Evolutionary conservation across 2,329 filamentous ascomycete species (phyloP), one percentile per base, ranked within the genome.

Genomic region (Botrytis sinoallii): DNA sequence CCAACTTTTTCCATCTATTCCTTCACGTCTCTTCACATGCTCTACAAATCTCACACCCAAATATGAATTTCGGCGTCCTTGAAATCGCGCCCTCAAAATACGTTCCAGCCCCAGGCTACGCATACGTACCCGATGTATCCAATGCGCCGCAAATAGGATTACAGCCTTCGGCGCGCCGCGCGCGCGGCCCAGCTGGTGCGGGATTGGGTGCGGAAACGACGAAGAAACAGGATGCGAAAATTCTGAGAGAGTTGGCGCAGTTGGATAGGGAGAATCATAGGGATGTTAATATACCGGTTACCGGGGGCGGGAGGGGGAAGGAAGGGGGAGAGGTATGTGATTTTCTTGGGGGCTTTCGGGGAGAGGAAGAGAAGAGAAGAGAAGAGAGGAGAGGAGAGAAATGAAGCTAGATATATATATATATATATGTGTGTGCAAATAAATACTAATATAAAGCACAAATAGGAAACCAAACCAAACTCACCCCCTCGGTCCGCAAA

Each of bases 81-180:
- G 92, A 97, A 78, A 85, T 98, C 73, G 92, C 93, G 52, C 90
- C 89, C 80, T 85, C 90, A 42, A 90, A 89, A 75, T 90, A 90
- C 25, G 88, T 89, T 63, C 85, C 88, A 63, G 92, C 93, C 1
- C 94, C 95, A 1, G 95, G 95, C 79, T 98, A 94, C 92, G 94
- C 94, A 20, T 97, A 97, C 81, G 93, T 98, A 1, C 91, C 94
- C 44, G 93, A 97, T 80, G 22, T 66, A 12, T 90, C 88, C 25
- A 81, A 87, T 73, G 86, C 88, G 20, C 86, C 89, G 16, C 86
- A 87, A 77, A 82, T 84, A 69, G 81, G 85, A 70, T 86, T 78
- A 79, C 83, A 85, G 76, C 86, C 84, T 74, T 83, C 84, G 76
- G 88, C 87, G 85, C 88, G 92, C 75, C 92, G 94, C 79, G 90